Conservation (phyloP, 345 rosid species). For the Dimocarpus longan region DNA sequence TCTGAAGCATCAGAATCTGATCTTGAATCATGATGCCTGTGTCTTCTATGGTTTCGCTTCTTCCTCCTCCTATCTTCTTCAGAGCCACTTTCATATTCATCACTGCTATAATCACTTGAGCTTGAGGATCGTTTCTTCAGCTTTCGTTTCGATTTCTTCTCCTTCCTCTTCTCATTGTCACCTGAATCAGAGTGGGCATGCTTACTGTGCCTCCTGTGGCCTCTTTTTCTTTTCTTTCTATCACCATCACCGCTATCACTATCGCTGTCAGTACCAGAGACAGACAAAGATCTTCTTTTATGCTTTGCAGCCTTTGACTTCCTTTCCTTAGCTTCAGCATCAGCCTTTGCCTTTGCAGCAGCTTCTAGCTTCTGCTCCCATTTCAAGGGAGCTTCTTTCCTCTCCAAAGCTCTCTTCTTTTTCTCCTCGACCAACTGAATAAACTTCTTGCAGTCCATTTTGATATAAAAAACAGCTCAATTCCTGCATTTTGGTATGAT, state of each 20-base stretch:
- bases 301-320: conserved; percentile 59
- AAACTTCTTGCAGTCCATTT: conserved; percentile 98
- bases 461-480: conserved; percentile 54
- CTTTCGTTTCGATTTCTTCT: conserved; percentile 54
- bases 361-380: conserved; percentile 99
- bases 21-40: conserved; percentile 42
- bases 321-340: conserved; percentile 62
- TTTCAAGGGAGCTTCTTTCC: conserved; percentile 82
- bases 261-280: conserved; percentile 51
- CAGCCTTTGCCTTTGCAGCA: conserved; percentile 73
- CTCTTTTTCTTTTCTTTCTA: conserved; percentile 53
- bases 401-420: conserved; percentile 75
- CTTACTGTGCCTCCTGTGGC: conserved; percentile 62
- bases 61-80: conserved; percentile 56
- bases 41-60: conserved; percentile 46
- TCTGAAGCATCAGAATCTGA: conserved; percentile 37
- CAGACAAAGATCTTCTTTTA: conserved; percentile 46
- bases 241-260: conserved; percentile 41
- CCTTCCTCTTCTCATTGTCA: conserved; percentile 55
- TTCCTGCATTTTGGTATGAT: conserved; percentile 87
- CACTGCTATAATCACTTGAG: conserved; percentile 42
- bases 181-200: conserved; percentile 48
- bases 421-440: conserved; percentile 96
- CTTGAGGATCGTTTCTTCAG: conserved; percentile 46
- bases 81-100: conserved; percentile 42